Base-by-base conservation (phyloP, 129 eudicot species). In the Lonicera japonica region DNA sequence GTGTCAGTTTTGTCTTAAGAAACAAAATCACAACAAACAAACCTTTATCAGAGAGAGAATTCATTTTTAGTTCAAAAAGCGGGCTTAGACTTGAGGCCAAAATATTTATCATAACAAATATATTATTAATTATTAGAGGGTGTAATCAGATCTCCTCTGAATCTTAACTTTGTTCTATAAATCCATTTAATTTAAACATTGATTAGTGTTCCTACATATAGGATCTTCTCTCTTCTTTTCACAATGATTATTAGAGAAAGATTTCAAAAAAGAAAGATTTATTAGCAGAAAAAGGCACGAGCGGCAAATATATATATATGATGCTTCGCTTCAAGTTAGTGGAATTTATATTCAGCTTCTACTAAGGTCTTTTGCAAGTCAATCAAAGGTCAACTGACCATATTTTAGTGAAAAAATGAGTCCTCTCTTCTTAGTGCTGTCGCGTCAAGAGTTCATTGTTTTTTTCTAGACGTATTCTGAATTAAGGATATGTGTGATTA, bases 271-370 rank as follows among this genome's bases (percentile, higher is more conserved):
- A 62, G 38, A 48, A 43, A 40, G n/a, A 48, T 46, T 51, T 5
- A 60, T 25, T 9, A 50, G 39, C 41, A 75, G 70, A 53, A 56
- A 60, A 56, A 24, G 61, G 62, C 69, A 38, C 19, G 68, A 63
- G 62, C 46, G 52, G 69, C 63, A 46, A 66, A 78, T n/a, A n/a
- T n/a, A n/a, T n/a, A n/a, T n/a, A n/a, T n/a, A n/a, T 14, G 50
- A 10, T 1, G 76, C 63, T 65, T 70, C 69, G 75, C 83, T 67
- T 50, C 38, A 56, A n/a, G 65, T 66, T 82, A 77, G 68, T 80
- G 75, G 79, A 66, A 75, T 77, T 67, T 36, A 71, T 56, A 78
- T 57, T 79, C 75, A 66, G 64, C 74, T 61, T 61, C 72, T 21
- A 71, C 61, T 57, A 45, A 60, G 67, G 56, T 55, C 22, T 17